phyloP scores from a whole-genome alignment of 352 stramenopile genomes.

The Phytophthora sp. region DNA sequence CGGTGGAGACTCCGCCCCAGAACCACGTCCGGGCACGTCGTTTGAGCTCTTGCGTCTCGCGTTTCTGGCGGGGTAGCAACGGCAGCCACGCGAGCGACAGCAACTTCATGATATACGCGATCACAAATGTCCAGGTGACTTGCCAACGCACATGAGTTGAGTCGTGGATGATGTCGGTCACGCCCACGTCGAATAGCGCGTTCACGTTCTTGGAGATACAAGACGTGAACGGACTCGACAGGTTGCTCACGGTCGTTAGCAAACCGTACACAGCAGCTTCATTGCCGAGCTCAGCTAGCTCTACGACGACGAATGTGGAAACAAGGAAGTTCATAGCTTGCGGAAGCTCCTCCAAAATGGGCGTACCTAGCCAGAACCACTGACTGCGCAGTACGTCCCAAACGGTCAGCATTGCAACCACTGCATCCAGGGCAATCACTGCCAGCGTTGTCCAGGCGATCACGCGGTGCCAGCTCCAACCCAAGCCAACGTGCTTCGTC shows the following conservation, averaged over 20 bases:
- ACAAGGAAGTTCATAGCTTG: constrained; percentile 58
- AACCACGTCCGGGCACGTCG: constrained; percentile 35
- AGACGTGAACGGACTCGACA: constrained; percentile 49
- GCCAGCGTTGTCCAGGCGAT: constrained; percentile 40
- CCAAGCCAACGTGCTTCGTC: constrained; percentile 50
- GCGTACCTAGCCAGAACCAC: constrained; percentile 68
- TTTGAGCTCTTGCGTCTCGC: constrained; percentile 58
- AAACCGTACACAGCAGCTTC: constrained; percentile 65
- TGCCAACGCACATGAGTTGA: constrained; percentile 38
- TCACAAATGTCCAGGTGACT: constrained; percentile 44
- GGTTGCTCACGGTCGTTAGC: constrained; percentile 55
- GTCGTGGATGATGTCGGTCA: constrained; percentile 44
- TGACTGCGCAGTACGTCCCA: constrained; percentile 65
- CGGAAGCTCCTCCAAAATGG: constrained; percentile 54
- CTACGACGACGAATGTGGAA: constrained; percentile 61
- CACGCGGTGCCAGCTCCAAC: constrained; percentile 57
- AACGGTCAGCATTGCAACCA: constrained; percentile 43
- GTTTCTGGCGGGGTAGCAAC: constrained; percentile 64
- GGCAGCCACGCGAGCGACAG: constrained; percentile 55
- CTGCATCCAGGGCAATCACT: constrained; percentile 44
- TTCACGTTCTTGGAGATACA: constrained; percentile 52
- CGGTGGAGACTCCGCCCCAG: constrained; percentile 37
- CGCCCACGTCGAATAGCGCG: constrained; percentile 39
- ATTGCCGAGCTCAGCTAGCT: constrained; percentile 59
- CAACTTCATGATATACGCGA: constrained; percentile 58